Percentiles rank a stretch among this genome's conserved stretches.
phyloP scores from a whole-genome alignment of 805 yeast genomes.

The Maudiozyma bulderi region DNA sequence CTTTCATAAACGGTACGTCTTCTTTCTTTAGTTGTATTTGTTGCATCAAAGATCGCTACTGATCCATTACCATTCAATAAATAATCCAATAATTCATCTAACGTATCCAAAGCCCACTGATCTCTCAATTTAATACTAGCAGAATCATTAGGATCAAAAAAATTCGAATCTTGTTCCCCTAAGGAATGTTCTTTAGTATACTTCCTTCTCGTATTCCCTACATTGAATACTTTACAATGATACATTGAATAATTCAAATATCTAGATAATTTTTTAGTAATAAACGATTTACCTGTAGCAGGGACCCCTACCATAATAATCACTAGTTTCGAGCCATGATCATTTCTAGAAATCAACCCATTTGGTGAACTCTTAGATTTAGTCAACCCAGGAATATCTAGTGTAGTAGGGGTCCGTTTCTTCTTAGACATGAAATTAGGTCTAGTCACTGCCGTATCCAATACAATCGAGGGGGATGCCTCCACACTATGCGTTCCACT shows the following conservation, averaged over 20 bases:
- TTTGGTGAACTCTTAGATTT: slow-evolving; percentile 71
- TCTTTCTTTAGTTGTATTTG: slow-evolving; percentile 63
- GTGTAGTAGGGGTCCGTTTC: slow-evolving; percentile 61
- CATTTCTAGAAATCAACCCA: slow-evolving; percentile 51
- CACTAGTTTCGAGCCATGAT: slow-evolving; percentile 74
- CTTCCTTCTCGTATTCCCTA: slow-evolving; percentile 85
- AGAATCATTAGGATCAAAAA: slow-evolving; percentile 73
- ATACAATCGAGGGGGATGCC: background rate
- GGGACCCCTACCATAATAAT: slow-evolving; percentile 96
- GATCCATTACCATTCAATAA: slow-evolving; percentile 73
- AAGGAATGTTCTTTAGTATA: slow-evolving; percentile 35
- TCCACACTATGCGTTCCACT: background rate
- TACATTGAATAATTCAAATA: slow-evolving; percentile 92
- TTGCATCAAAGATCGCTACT: slow-evolving; percentile 86
- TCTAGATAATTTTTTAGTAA: slow-evolving; percentile 82
- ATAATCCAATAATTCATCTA: slow-evolving; percentile 74
- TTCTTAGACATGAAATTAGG: slow-evolving; percentile 1
- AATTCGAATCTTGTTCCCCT: slow-evolving; percentile 63
- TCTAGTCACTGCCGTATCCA: background rate
- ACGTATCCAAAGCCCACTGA: slow-evolving; percentile 93
- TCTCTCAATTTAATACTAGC: slow-evolving; percentile 62
- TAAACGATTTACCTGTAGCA: slow-evolving; percentile 89
- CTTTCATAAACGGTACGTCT: slow-evolving; percentile 47
- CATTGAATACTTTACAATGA: slow-evolving; percentile 83
- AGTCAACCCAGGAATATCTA: slow-evolving; percentile 89